Evolutionary conservation across 345 rosid species (phyloP).

Genomic region (Aquilaria malaccensis): DNA sequence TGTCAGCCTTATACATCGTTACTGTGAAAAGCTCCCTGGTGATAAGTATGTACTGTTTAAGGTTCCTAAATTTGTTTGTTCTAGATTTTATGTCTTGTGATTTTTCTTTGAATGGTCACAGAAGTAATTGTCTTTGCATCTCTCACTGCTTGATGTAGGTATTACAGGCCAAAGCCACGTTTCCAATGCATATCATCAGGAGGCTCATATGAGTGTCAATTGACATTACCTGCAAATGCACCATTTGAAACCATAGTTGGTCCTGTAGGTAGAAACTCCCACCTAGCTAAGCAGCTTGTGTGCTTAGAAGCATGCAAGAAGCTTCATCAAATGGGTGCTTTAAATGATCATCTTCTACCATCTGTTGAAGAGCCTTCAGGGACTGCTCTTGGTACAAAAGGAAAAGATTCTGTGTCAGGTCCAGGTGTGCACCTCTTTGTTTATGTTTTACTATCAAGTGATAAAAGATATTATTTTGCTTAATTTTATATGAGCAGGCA

Average conservation of each 20-base stretch:
- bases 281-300: conserved; percentile 48
- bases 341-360: conserved; percentile 50
- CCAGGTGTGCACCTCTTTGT: too few species aligned
- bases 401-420: conserved; percentile 41
- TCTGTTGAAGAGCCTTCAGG: conserved; percentile 24
- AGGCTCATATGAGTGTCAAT: conserved; percentile 30
- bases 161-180: conserved; percentile 36
- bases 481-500: too few species aligned
- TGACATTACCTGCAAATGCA: conserved; percentile 49
- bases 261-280: conserved; percentile 41
- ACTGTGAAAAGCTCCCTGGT: conserved; percentile 52
- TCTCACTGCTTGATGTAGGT: conserved; percentile 28
- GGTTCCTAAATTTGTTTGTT: background rate
- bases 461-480: too few species aligned
- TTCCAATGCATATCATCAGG: conserved; percentile 30
- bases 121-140: conserved; percentile 4
- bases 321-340: conserved; percentile 50
- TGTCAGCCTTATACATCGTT: conserved; percentile 34
- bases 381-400: conserved; percentile 17
- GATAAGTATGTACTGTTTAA: conserved; percentile 36
- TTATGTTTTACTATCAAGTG: too few species aligned
- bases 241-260: conserved; percentile 48
- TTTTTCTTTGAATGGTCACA: background rate
- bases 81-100: background rate
- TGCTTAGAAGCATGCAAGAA: conserved; percentile 73